Evolutionary conservation across 192 early-diverging fungal species (phyloP).

Genomic region (Coemansia sp.): DNA sequence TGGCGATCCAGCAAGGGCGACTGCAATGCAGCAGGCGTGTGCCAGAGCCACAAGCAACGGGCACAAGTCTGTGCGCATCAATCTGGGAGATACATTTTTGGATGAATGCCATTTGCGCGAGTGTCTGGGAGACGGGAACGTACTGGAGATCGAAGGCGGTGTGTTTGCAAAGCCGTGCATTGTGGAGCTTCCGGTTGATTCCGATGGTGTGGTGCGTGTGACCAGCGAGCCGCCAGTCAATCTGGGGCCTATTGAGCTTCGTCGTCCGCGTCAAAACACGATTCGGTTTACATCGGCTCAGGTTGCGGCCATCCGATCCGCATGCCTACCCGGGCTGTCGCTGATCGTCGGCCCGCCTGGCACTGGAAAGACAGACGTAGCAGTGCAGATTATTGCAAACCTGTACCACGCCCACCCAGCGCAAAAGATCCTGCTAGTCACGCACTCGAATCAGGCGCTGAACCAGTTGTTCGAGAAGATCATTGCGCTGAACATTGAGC

Average conservation of each 20-base stretch:
- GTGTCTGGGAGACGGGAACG: constrained; percentile 49
- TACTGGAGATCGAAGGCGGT: not conserved
- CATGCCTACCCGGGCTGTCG: constrained; percentile 82
- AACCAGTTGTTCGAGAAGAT: constrained; percentile 99
- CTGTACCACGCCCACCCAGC: constrained; percentile 89
- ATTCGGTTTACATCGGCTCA: constrained; percentile 86
- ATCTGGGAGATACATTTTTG: constrained; percentile 89
- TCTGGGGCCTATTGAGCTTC: constrained; percentile 76
- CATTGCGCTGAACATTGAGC: constrained; percentile 85
- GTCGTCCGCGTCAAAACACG: constrained; percentile 66
- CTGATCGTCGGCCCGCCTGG: constrained; percentile 97
- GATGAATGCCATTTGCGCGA: constrained; percentile 73
- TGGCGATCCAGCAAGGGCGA: constrained; percentile 81
- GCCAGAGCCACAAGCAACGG: not conserved
- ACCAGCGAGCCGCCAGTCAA: constrained; percentile 63
- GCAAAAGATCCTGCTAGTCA: constrained; percentile 89
- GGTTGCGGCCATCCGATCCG: constrained; percentile 85
- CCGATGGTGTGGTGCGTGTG: constrained; percentile 50
- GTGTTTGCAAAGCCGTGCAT: constrained; percentile 65
- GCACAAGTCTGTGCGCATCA: constrained; percentile 59
- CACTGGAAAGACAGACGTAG: constrained; percentile 97
- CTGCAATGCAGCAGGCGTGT: constrained; percentile 21
- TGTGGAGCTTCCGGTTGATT: constrained; percentile 61
- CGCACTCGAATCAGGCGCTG: constrained; percentile 97
- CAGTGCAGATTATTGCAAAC: constrained; percentile 95